A percentile compares a stretch with the other conserved stretches of the same genome.
Conservation (phyloP, 2,329 filamentous ascomycete genomes). For the Fusarium drepaniforme region DNA sequence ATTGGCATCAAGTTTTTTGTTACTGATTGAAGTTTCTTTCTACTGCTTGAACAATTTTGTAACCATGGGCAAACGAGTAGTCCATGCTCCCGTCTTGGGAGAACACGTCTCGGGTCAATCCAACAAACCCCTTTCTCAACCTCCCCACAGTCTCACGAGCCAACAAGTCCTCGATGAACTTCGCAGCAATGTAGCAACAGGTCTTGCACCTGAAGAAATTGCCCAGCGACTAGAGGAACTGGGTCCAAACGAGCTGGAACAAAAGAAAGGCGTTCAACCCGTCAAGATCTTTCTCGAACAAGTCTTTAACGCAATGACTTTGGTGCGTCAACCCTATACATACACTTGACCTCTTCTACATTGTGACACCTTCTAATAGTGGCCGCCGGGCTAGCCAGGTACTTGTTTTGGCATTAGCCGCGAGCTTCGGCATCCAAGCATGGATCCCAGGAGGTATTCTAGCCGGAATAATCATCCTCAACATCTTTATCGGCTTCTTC, state of each 20-base stretch:
- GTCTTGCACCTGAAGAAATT: slow-evolving; percentile 64
- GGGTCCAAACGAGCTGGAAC: slow-evolving; percentile 68
- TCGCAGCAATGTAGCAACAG: slow-evolving; percentile 63
- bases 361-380: slow-evolving; percentile 10
- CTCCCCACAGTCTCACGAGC: slow-evolving; percentile 66
- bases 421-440: slow-evolving; percentile 62
- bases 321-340: slow-evolving; percentile 48
- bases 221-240: slow-evolving; percentile 62
- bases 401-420: slow-evolving; percentile 71
- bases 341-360: background rate
- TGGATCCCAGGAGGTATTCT: slow-evolving; percentile 67
- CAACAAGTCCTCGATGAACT: slow-evolving; percentile 64
- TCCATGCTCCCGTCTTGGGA: slow-evolving; percentile 17
- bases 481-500: slow-evolving; percentile 62
- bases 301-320: slow-evolving; percentile 70
- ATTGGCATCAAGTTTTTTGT: background rate
- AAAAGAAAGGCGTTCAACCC: slow-evolving; percentile 60
- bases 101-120: slow-evolving; percentile 47
- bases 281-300: slow-evolving; percentile 70
- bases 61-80: slow-evolving; percentile 60
- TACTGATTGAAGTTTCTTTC: background rate
- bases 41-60: slow-evolving; percentile 49
- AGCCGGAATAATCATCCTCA: slow-evolving; percentile 64
- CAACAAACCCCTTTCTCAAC: slow-evolving; percentile 58
- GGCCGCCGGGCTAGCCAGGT: slow-evolving; percentile 45